Evolutionary conservation across 2,329 filamentous ascomycete species (phyloP).

Genomic region (Penicillium sp.): DNA sequence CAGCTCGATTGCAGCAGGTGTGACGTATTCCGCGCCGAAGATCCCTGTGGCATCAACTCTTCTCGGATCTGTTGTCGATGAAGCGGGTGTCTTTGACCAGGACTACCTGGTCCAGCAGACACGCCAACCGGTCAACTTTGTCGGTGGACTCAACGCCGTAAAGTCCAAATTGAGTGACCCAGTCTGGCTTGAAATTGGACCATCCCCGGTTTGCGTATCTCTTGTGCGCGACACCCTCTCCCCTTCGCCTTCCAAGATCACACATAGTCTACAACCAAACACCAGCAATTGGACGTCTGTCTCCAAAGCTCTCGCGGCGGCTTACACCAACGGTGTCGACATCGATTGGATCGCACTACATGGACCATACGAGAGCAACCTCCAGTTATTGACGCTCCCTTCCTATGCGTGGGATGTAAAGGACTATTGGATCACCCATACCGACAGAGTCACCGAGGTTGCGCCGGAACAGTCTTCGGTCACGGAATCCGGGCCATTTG

Average conservation of each 20-base stretch:
- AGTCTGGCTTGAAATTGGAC: slow-evolving; percentile 73
- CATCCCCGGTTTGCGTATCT: slow-evolving; percentile 69
- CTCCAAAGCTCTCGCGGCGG: slow-evolving; percentile 58
- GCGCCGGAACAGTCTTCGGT: background rate
- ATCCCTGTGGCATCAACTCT: slow-evolving; percentile 72
- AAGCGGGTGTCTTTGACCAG: slow-evolving; percentile 61
- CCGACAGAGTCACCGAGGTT: background rate
- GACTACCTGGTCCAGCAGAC: slow-evolving; percentile 68
- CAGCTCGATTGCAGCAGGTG: slow-evolving; percentile 28
- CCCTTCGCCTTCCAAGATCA: slow-evolving; percentile 53
- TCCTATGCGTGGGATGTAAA: slow-evolving; percentile 72
- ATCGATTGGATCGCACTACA: slow-evolving; percentile 75
- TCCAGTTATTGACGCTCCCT: slow-evolving; percentile 66
- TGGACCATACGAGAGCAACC: slow-evolving; percentile 61
- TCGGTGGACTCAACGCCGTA: slow-evolving; percentile 65
- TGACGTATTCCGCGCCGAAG: slow-evolving; percentile 61
- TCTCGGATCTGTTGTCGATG: slow-evolving; percentile 60
- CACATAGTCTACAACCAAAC: slow-evolving; percentile 66
- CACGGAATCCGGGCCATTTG: background rate
- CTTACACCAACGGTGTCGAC: slow-evolving; percentile 66
- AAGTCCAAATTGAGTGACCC: slow-evolving; percentile 68
- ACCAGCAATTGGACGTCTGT: slow-evolving; percentile 70
- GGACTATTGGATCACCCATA: slow-evolving; percentile 65
- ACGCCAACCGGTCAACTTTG: slow-evolving; percentile 72
- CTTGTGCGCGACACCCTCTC: slow-evolving; percentile 70